Conservation (phyloP, 441 rosid species). For the Theobroma grandiflorum region DNA sequence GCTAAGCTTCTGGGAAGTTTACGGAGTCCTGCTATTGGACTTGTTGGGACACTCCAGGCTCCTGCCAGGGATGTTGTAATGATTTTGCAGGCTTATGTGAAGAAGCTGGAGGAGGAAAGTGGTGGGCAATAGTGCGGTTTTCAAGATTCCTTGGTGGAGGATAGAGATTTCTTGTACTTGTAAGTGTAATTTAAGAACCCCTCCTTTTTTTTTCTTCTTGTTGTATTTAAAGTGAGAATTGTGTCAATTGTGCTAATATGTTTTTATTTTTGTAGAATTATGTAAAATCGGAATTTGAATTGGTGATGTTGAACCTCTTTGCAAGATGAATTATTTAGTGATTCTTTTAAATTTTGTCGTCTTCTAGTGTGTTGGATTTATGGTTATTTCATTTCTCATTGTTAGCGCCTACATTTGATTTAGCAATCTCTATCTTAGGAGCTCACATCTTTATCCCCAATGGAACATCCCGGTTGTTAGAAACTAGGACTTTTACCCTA, state of each 20-base stretch:
- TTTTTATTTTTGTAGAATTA: neutral
- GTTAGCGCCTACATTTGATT: neutral
- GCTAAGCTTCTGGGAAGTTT: constrained; percentile 79
- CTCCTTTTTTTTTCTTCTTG: neutral
- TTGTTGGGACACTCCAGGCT: constrained; percentile 85
- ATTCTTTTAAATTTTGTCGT: neutral
- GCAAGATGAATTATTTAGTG: neutral
- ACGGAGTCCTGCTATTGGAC: constrained; percentile 73
- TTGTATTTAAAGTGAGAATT: neutral
- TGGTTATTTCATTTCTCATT: neutral
- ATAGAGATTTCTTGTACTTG: constrained; percentile 9
- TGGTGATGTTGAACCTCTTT: neutral
- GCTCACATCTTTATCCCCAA: too few species aligned
- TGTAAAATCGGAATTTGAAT: constrained; percentile 12
- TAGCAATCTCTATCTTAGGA: neutral
- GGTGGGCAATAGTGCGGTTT: constrained; percentile 45
- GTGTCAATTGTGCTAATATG: neutral
- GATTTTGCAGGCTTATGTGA: constrained; percentile 85
- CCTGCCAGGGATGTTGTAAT: constrained; percentile 83
- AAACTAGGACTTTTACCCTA: neutral
- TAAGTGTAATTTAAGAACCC: constrained; percentile 13
- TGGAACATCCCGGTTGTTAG: neutral
- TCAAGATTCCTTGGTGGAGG: neutral
- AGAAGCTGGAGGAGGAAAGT: constrained; percentile 86
- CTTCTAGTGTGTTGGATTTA: neutral